Conservation (phyloP, 768 basidiomycete species). For the Clitopilus hobsonii region DNA sequence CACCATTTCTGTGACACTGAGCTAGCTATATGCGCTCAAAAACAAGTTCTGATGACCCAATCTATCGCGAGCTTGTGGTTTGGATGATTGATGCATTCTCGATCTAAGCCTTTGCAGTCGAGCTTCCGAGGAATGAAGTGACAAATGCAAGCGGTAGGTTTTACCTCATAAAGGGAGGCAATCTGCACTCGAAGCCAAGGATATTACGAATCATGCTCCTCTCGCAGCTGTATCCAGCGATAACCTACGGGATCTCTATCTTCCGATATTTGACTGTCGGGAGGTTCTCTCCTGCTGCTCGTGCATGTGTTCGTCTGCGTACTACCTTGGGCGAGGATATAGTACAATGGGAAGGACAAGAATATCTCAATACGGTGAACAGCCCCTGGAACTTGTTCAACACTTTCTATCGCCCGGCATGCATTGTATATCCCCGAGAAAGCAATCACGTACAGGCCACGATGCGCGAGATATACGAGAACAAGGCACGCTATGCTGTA, state of each 20-base stretch:
- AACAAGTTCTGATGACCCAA: no score
- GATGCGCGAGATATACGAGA: conserved; percentile 31
- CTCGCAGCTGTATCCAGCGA: background rate
- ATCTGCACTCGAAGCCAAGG: background rate
- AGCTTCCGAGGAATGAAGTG: no score
- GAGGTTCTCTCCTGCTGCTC: background rate
- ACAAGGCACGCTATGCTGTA: conserved; percentile 33
- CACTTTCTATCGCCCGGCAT: conserved; percentile 23
- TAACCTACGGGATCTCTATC: background rate
- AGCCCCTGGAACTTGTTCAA: conserved; percentile 31
- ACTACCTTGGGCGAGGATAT: background rate
- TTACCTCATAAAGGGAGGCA: background rate
- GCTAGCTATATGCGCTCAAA: no score
- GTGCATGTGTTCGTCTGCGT: background rate
- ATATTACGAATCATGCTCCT: background rate
- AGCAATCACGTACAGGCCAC: conserved; percentile 28
- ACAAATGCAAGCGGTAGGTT: no score
- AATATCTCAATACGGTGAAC: background rate
- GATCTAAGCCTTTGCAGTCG: background rate
- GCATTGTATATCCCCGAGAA: conserved; percentile 29
- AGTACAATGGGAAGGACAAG: background rate
- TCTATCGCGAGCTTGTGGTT: no score
- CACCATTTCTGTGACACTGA: no score
- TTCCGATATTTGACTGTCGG: background rate
- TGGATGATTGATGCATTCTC: no score